phyloP scores from a whole-genome alignment of 2,329 filamentous ascomycete species.

The Xylariaceae sp. region DNA sequence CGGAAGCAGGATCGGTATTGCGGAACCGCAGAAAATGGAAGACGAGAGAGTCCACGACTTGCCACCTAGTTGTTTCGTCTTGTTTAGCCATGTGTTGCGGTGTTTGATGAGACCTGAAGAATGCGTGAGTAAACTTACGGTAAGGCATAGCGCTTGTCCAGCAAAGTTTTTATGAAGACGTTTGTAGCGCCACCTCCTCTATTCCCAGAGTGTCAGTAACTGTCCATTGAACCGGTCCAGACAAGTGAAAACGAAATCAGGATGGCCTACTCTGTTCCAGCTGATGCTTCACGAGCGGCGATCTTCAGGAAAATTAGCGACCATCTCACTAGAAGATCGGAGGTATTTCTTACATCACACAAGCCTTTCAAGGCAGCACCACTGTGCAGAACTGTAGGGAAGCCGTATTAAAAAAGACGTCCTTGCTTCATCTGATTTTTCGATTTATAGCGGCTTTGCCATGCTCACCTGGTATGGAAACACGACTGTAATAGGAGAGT shows the following conservation, averaged over 20 bases:
- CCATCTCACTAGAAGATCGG: neutral
- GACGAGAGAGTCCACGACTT: constrained; percentile 88
- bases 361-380: constrained; percentile 81
- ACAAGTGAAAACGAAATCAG: neutral
- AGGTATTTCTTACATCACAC: constrained; percentile 53
- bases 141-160: constrained; percentile 96
- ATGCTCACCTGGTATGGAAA: constrained; percentile 18
- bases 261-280: constrained; percentile 55
- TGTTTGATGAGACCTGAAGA: too few relatives aligned
- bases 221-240: neutral
- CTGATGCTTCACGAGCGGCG: constrained; percentile 77
- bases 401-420: neutral
- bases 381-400: constrained; percentile 49
- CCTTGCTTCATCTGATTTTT: neutral
- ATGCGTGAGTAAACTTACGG: constrained; percentile 69
- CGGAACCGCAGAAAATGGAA: constrained; percentile 95
- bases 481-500: constrained; percentile 12
- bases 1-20: constrained; percentile 56
- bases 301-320: constrained; percentile 41
- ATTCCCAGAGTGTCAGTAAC: neutral
- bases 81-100: neutral
- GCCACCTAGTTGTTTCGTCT: constrained; percentile 45
- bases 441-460: neutral
- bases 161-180: constrained; percentile 84
- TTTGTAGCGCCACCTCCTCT: constrained; percentile 80